Conservation (phyloP, 441 rosid genomes). For the Euphorbia corollata region DNA sequence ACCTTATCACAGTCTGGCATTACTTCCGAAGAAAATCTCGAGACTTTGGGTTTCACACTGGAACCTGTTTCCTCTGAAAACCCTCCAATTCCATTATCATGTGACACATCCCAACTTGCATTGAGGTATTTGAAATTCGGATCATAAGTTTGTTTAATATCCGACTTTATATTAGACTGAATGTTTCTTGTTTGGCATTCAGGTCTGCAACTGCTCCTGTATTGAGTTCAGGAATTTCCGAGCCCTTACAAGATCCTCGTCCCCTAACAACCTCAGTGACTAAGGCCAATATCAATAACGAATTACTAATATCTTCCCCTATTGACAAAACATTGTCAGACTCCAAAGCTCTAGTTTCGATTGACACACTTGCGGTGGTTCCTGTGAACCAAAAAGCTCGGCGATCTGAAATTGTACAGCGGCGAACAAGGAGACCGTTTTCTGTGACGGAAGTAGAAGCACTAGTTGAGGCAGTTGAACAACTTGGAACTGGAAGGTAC, state of each 20-base stretch:
- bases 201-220: conserved; percentile 45
- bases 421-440: conserved; percentile 69
- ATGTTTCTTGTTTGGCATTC: conserved; percentile 25
- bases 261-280: conserved; percentile 32
- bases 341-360: conserved; percentile 37
- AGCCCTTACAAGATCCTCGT: conserved; percentile 28
- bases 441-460: conserved; percentile 73
- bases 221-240: conserved; percentile 35
- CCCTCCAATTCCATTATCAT: conserved; percentile 25
- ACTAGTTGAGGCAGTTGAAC: conserved; percentile 62
- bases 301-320: conserved; percentile 20
- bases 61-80: conserved; percentile 38
- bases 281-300: conserved; percentile 26
- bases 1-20: conserved; percentile 60
- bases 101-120: conserved; percentile 40
- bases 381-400: conserved; percentile 40
- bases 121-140: conserved; percentile 40
- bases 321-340: conserved; percentile 27
- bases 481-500: conserved; percentile 80
- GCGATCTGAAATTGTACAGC: conserved; percentile 44
- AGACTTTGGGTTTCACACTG: conserved; percentile 43
- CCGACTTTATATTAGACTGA: background rate
- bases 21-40: conserved; percentile 37
- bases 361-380: conserved; percentile 42
- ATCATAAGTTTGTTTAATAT: conserved; percentile 4